Base-by-base conservation (phyloP, 2,329 filamentous ascomycete genomes). In the Fusarium succisae region DNA sequence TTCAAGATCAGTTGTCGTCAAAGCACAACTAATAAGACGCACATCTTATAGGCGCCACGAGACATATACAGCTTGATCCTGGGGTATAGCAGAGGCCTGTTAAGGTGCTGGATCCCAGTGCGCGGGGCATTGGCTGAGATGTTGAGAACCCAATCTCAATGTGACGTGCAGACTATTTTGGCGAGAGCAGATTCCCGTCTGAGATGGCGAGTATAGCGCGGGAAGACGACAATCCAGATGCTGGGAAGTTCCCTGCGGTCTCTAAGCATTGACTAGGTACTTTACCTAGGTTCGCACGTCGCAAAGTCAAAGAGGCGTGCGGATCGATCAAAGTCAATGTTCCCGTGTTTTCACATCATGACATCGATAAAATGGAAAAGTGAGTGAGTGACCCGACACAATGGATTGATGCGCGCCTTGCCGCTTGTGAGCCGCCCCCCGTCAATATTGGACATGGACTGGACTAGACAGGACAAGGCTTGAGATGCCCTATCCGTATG, bases 321-420 rank as follows among this genome's bases (percentile, higher is more conserved):
- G 45, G 45, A 37, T 54, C 38, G 13, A 45, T 41, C 20, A 51
- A 55, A 54, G 44, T 38, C 58, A 58, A 68, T 47, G 54, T 72
- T 50, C 37, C 35, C 43, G 41, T 24, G 58, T 69, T 71, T 77
- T 77, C 66, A 70, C 67, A 55, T 72, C 60, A 37, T 73, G 68
- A 61, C 58, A 66, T 76, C 44, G 55, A 64, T 62, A 55, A 66
- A 54, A 64, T 43, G 50, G 45, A 55, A 38, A 35, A 45, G 44
- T 63, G 44, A 45, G 44, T 63, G 39, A 45, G 58, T 63, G 77
- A 78, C 77, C 77, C 77, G 77, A 79, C 77, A 78, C 76, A 70
- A 69, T 79, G 77, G 77, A 69, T 79, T 79, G 76, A 78, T 79
- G 77, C 66, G 76, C 70, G 73, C 74, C 76, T 75, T 78, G 76